phyloP scores from a whole-genome alignment of 169 alveolate genomes.

The Perkinsus olseni region DNA sequence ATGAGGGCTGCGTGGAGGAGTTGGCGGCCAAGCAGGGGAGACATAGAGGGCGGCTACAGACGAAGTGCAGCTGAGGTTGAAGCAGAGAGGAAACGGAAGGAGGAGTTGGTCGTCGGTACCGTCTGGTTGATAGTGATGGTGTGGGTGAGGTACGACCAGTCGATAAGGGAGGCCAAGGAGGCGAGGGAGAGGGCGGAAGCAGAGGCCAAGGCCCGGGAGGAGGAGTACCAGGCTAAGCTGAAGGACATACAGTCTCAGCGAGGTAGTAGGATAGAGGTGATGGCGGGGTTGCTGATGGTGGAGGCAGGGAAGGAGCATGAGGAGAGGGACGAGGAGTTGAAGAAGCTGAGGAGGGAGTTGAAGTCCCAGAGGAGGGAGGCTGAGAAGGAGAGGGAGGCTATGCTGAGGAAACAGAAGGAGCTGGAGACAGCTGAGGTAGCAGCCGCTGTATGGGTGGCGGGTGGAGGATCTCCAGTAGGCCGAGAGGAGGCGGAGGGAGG shows the following conservation, averaged over 20 bases:
- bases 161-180: slow-evolving; percentile 17
- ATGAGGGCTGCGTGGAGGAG: slow-evolving; percentile 14
- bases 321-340: slow-evolving; percentile 11
- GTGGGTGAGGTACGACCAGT: background rate
- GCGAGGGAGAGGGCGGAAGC: slow-evolving; percentile 14
- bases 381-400: background rate
- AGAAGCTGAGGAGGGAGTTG: background rate
- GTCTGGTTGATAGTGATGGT: background rate
- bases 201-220: slow-evolving; percentile 18
- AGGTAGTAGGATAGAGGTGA: background rate
- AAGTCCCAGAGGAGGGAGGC: background rate
- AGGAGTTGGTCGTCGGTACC: background rate
- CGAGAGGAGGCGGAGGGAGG: background rate
- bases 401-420: slow-evolving; percentile 12
- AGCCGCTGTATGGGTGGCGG: background rate
- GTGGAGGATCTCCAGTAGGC: background rate
- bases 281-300: slow-evolving; percentile 4
- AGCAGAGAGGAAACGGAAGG: slow-evolving; percentile 13
- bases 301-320: slow-evolving; percentile 1
- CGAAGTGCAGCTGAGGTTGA: slow-evolving; percentile 9
- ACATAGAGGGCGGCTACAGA: background rate
- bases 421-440: background rate
- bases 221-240: slow-evolving; percentile 18
- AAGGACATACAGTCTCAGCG: background rate
- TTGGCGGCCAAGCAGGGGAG: slow-evolving; percentile 21